A percentile compares a stretch with the other conserved stretches of the same genome.
phyloP scores from a whole-genome alignment of 2,329 filamentous ascomycete species.

The Immersiporthe knoxdaviesiana region DNA sequence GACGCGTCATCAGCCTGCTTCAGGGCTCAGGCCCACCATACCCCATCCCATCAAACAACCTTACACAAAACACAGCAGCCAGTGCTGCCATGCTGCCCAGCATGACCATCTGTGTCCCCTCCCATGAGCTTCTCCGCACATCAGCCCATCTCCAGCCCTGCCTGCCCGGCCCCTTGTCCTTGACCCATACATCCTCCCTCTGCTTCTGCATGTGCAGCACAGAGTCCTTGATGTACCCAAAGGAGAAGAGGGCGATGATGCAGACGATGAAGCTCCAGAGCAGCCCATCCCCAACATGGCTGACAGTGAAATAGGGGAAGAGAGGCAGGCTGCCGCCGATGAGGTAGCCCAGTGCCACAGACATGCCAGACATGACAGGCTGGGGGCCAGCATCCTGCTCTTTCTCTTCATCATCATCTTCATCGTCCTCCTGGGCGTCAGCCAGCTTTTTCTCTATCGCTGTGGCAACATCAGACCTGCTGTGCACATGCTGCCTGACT shows the following conservation, averaged over 20 bases:
- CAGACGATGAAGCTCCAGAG: slow-evolving; percentile 40
- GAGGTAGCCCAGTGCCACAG: slow-evolving; percentile 38
- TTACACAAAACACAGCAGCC: slow-evolving; percentile 38
- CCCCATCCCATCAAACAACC: slow-evolving; percentile 33
- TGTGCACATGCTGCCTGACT: slow-evolving; percentile 29
- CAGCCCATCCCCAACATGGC: slow-evolving; percentile 36
- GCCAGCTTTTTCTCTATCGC: slow-evolving; percentile 12
- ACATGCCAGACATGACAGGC: slow-evolving; percentile 34
- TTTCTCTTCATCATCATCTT: slow-evolving; percentile 1
- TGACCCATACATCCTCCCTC: neutral
- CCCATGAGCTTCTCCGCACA: slow-evolving; percentile 34
- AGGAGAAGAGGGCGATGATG: slow-evolving; percentile 37
- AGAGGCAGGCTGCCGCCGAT: slow-evolving; percentile 38
- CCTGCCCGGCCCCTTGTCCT: slow-evolving; percentile 5
- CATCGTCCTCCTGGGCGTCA: neutral
- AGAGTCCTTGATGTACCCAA: slow-evolving; percentile 38
- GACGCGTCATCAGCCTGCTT: neutral
- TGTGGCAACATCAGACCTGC: slow-evolving; percentile 16
- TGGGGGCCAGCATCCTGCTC: slow-evolving; percentile 24
- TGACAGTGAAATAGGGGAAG: slow-evolving; percentile 39
- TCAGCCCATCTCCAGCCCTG: slow-evolving; percentile 31
- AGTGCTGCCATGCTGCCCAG: slow-evolving; percentile 38
- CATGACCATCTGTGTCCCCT: slow-evolving; percentile 39
- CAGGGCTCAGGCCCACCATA: slow-evolving; percentile 4
- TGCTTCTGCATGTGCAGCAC: slow-evolving; percentile 21